Evolutionary conservation across 495 filamentous ascomycete species (phyloP), one percentile per base, ranked within the genome.

Genomic region (Apodospora peruviana): DNA sequence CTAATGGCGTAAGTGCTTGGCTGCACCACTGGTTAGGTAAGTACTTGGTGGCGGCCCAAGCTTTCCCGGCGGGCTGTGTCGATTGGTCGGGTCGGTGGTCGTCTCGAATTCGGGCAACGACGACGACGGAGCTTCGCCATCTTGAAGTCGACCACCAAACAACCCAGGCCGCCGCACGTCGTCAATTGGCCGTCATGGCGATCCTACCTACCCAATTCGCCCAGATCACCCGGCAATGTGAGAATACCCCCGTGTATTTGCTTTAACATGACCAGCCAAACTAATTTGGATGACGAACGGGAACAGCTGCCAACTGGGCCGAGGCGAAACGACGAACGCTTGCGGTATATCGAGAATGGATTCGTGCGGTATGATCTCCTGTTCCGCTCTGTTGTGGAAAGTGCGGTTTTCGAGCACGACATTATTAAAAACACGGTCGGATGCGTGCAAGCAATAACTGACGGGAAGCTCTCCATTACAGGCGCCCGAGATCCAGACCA

Each of bases 171-270:
- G 46, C 20, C 23, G 29, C 32, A 42, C 12, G 42, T 21, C 41
- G 41, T 46, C 41, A 43, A 41, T 55, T 43, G 55, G 40, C 54
- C 55, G 54, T 51, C 52, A 76, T 76, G 73, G 65, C 71, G 53
- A 91, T 97, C 71, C 87, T 93, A 71, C 89, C 93, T 37, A 96
- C 93, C 48, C 85, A 88, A 72, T 87, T 96, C 49, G 91, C 93
- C 55, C 81, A 88, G 70, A 82, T 81, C 67, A 95, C 91, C 64
- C 85, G 89, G 67, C 78, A 87, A 58, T 98, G 93, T 96, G 77
- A 65, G 90, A n/a, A 40, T 17, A 5, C 32, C 18, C 18, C 38
- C 37, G 23, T 25, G 4, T 17, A 23, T 12, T 18, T 27, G 38
- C 18, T 14, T 5, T 19, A 47, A 1, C 17, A 25, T 22, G 20